phyloP scores from a whole-genome alignment of 2,329 filamentous ascomycete genomes.

The Seiridium unicorne region DNA sequence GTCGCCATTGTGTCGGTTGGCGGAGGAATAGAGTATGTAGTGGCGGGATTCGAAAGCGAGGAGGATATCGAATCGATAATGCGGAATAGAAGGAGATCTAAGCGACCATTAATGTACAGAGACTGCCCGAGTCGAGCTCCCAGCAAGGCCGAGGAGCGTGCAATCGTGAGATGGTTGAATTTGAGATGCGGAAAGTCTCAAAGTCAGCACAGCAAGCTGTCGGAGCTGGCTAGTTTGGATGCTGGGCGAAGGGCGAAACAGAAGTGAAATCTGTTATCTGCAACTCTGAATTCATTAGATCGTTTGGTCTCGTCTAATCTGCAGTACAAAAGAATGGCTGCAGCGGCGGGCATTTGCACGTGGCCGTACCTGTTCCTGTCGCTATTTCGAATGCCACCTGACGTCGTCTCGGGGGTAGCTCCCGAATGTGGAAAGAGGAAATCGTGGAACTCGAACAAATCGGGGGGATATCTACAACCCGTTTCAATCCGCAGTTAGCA shows the following conservation, averaged over 20 bases:
- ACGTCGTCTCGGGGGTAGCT: conserved; percentile 6
- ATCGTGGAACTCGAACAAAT: conserved; percentile 4
- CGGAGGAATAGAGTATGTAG: conserved; percentile 8
- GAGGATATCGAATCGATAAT: conserved; percentile 10
- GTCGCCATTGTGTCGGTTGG: conserved; percentile 44
- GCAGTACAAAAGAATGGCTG: neutral
- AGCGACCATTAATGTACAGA: conserved; percentile 10
- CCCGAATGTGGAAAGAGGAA: conserved; percentile 7
- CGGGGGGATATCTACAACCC: conserved; percentile 4
- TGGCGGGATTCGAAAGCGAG: conserved; percentile 6
- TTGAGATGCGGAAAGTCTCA: neutral
- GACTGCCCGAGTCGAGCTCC: conserved; percentile 13
- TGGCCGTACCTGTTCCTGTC: neutral
- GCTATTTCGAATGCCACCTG: conserved; percentile 5
- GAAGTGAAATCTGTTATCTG: conserved; percentile 1
- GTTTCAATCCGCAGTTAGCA: conserved; percentile 5
- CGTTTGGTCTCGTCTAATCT: neutral
- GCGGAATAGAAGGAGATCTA: conserved; percentile 10
- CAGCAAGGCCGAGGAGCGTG: conserved; percentile 7
- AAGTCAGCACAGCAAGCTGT: neutral
- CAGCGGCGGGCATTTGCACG: neutral
- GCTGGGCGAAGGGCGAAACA: neutral
- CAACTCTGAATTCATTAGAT: neutral
- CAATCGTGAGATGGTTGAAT: conserved; percentile 3
- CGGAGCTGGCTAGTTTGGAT: neutral